Evolutionary conservation across 1,139 yeast genomes (phyloP).

Genomic region (Hyphopichia burtonii): DNA sequence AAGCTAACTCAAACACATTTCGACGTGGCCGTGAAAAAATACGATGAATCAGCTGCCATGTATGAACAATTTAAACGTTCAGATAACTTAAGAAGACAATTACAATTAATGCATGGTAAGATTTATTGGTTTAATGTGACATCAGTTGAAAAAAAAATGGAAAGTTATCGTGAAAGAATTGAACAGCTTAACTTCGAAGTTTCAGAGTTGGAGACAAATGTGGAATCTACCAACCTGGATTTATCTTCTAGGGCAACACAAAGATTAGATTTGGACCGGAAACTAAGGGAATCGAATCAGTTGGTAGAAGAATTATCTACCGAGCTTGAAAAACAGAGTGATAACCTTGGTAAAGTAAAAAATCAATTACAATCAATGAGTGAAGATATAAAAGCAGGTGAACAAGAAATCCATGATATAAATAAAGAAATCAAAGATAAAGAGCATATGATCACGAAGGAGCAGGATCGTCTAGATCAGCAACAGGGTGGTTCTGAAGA

Average conservation of each 20-base stretch:
- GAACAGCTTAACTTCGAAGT: constrained; percentile 19
- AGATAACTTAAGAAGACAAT: constrained; percentile 42
- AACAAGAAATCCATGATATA: constrained; percentile 24
- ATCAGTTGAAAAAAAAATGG: constrained; percentile 31
- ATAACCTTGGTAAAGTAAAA: constrained; percentile 9
- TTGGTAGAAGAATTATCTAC: constrained; percentile 11
- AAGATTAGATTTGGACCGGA: constrained; percentile 20
- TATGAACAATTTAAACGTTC: constrained; percentile 42
- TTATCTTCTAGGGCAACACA: constrained; percentile 10
- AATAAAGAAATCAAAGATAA: constrained; percentile 24
- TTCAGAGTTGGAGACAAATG: constrained; percentile 10
- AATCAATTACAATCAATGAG: neutral
- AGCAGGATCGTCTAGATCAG: constrained; percentile 37
- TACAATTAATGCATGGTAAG: constrained; percentile 55
- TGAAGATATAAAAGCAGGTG: constrained; percentile 7
- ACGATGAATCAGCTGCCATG: constrained; percentile 32
- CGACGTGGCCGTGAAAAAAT: constrained; percentile 27
- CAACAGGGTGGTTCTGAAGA: constrained; percentile 43
- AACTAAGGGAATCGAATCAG: constrained; percentile 13
- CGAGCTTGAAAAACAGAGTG: constrained; percentile 20
- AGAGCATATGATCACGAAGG: constrained; percentile 17
- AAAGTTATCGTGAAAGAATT: constrained; percentile 15
- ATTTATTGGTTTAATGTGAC: constrained; percentile 61
- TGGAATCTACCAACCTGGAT: constrained; percentile 8
- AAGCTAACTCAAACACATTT: constrained; percentile 28